Conservation (phyloP, 176 grass and related monocot species). For the Rhipidocladum racemiflorum region DNA sequence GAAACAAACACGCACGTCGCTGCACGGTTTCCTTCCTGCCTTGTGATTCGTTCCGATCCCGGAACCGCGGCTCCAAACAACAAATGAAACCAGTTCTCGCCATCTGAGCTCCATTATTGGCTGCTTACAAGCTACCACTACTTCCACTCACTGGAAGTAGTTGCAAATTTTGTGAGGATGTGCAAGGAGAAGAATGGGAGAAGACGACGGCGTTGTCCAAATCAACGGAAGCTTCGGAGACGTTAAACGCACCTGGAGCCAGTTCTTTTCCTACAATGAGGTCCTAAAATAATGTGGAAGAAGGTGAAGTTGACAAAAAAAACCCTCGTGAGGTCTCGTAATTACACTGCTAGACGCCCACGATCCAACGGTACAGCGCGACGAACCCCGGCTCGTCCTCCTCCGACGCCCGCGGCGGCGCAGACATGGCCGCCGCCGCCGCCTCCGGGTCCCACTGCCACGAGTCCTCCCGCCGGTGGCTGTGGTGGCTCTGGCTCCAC, state of each 20-base stretch:
- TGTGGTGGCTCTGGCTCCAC: constrained; percentile 61
- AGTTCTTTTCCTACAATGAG: constrained; percentile 32
- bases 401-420: constrained; percentile 19
- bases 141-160: neutral
- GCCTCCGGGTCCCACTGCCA: constrained; percentile 67
- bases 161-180: neutral
- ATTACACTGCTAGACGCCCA: constrained; percentile 60
- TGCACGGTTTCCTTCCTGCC: neutral
- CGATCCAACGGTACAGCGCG: constrained; percentile 74
- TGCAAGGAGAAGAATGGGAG: neutral
- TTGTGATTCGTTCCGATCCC: neutral
- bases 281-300: constrained; percentile 24
- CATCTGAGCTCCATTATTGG: neutral
- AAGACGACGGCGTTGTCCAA: constrained; percentile 12
- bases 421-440: neutral
- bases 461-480: constrained; percentile 37
- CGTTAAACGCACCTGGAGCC: constrained; percentile 6
- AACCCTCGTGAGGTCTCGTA: constrained; percentile 20
- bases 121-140: neutral
- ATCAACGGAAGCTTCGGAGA: constrained; percentile 35
- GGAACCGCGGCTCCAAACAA: neutral
- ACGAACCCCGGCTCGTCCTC: constrained; percentile 49
- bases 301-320: constrained; percentile 25
- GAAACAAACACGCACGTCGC: constrained; percentile 7
- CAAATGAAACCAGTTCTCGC: neutral